Evolutionary conservation across 179 eudicot genomes (phyloP).

Genomic region (Gypsophila paniculata): DNA sequence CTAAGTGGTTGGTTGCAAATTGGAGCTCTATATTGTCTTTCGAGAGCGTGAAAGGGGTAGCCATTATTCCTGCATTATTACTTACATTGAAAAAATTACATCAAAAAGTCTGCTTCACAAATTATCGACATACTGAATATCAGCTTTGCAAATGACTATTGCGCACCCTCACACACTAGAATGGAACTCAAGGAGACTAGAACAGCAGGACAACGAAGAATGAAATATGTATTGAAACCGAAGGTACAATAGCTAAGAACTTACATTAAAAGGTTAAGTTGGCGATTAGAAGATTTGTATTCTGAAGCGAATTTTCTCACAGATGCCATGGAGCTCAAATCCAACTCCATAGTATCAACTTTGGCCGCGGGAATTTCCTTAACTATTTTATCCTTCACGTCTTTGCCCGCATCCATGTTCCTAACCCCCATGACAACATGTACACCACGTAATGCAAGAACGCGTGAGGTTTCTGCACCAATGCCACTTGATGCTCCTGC

Average conservation of each 20-base stretch:
- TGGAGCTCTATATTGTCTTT: constrained; percentile 71
- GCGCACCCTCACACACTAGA: neutral
- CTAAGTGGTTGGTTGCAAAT: constrained; percentile 79
- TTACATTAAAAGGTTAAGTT: constrained; percentile 87
- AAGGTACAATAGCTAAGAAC: neutral
- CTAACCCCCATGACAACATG: constrained; percentile 73
- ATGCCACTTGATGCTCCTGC: constrained; percentile 93
- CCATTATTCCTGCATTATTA: constrained; percentile 87
- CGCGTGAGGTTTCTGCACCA: constrained; percentile 89
- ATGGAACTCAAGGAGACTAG: neutral
- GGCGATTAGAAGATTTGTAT: constrained; percentile 58
- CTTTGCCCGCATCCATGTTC: constrained; percentile 60
- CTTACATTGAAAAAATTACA: constrained; percentile 34
- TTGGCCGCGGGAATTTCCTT: constrained; percentile 62
- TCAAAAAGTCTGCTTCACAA: constrained; percentile 16
- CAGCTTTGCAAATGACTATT: neutral
- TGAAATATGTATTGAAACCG: neutral
- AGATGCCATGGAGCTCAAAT: constrained; percentile 72
- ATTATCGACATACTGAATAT: constrained; percentile 5
- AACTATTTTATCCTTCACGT: constrained; percentile 50
- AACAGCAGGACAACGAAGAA: neutral
- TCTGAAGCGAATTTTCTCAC: constrained; percentile 63
- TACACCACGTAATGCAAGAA: constrained; percentile 76
- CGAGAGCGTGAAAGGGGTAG: constrained; percentile 56
- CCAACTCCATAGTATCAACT: constrained; percentile 66